Evolutionary conservation across 2,329 filamentous ascomycete species (phyloP), one percentile per base, ranked within the genome.

Genomic region (Aureobasidium melanogenum): DNA sequence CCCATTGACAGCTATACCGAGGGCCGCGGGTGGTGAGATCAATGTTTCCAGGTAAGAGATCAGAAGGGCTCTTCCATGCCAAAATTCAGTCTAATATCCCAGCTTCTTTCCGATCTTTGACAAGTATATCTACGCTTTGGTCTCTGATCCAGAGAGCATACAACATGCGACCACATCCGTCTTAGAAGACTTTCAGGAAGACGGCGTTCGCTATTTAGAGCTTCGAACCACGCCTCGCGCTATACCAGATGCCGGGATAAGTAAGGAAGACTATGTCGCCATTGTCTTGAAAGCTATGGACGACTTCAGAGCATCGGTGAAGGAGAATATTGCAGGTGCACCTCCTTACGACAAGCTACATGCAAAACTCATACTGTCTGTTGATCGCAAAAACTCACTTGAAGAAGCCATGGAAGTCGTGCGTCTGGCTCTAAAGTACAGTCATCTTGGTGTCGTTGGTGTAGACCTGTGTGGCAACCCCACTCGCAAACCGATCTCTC

Each of bases 401-500:
- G 69, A 74, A 1, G 82, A 88, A 64, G 89, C 89, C 0, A 68
- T 77, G n/a, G 77, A 85, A 63, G 82, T 86, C 3, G 79, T 92
- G 26, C 74, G 80, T 19, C 79, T 94, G 1, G 88, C 88, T 1
- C 71, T 81, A 50, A 75, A 76, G 62, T 82, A 85, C 69, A 74
- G 73, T 15, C 65, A 67, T 74, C 73, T 26, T 64, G 83, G 84
- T 19, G 82, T 93, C 5, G 86, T 93, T 1, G 89, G 85, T 15
- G 73, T 94, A 24, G 90, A 94, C 69, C 81, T 94, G 22, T 93
- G 89, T 72, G 90, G 90, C 19, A 85, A 95, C 68, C 89, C 89
- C 1, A 76, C 80, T 0, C 79, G 77, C 64, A 85, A 85, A 10
- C 80, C 85, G 54, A 77, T 92, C 22, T 73, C 78, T 17, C 73